phyloP scores from a whole-genome alignment of 2,329 filamentous ascomycete species.

The Beauveria bassiana region DNA sequence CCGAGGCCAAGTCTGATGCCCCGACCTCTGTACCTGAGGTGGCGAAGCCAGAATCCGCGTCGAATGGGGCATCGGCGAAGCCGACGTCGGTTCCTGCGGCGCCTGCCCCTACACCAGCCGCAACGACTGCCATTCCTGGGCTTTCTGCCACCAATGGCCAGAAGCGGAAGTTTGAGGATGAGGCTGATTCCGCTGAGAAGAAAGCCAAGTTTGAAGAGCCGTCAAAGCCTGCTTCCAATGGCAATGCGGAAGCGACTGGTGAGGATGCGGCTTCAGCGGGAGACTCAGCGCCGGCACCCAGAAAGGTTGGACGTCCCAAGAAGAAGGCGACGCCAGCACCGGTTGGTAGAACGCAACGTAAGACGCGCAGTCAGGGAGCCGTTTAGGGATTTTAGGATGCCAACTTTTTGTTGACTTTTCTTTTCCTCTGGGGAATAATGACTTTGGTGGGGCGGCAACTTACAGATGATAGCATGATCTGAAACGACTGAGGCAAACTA shows the following conservation, averaged over 20 bases:
- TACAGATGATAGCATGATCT: background rate
- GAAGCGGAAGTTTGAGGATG: slow-evolving; percentile 34
- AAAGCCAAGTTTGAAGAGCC: slow-evolving; percentile 19
- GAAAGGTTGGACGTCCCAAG: slow-evolving; percentile 23
- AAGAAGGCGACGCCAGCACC: slow-evolving; percentile 28
- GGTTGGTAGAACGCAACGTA: slow-evolving; percentile 31
- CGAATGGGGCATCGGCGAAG: slow-evolving; percentile 8
- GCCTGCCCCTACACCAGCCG: slow-evolving; percentile 1
- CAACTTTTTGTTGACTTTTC: background rate
- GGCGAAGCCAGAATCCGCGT: background rate
- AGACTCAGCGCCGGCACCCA: slow-evolving; percentile 3
- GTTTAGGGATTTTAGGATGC: slow-evolving; percentile 17
- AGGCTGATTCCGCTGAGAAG: slow-evolving; percentile 15
- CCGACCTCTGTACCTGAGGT: slow-evolving; percentile 14
- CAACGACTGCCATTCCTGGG: background rate
- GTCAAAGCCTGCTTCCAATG: slow-evolving; percentile 16
- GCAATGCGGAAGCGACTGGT: slow-evolving; percentile 4
- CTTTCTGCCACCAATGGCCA: slow-evolving; percentile 15
- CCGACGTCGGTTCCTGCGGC: slow-evolving; percentile 8
- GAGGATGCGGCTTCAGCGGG: background rate
- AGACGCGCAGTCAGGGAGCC: slow-evolving; percentile 36
- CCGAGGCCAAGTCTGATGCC: slow-evolving; percentile 15
- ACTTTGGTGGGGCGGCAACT: background rate
- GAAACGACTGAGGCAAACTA: too few species aligned
- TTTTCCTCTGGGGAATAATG: background rate